Base-by-base conservation (phyloP, 805 yeast species). In the Candida corydali region DNA sequence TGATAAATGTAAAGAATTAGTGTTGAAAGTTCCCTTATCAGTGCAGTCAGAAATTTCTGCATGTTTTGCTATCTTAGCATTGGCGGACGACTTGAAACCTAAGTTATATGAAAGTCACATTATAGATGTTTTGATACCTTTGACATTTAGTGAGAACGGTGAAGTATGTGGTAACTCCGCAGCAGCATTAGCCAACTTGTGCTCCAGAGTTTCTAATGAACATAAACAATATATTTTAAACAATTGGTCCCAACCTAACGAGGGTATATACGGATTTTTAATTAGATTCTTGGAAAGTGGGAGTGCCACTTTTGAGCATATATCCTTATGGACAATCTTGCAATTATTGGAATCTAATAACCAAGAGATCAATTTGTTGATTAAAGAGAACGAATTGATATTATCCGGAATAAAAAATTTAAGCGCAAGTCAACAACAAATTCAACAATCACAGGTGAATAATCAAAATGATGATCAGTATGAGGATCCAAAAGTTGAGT, bases 151-250 rank as follows among this genome's bases (percentile, higher is more conserved):
- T 29, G 75, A 75, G 38, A 88, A 88, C 57, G 84, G 88, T 41
- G 98, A 94, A 63, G 97, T 93, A 12, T 93, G 96, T 59, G 98
- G 98, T 39, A 93, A 93, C 61, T 85, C 96, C 2, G 98, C 98
- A 11, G 98, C 98, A 25, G 98, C 98, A 2, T 73, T 93, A 47
- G 98, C 98, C 20, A 93, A 93, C 56, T 69, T 93, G 50, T 87
- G 96, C 48, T 88, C 97, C 4, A 79, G 96, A 62, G 86, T 91
- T 25, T 57, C 67, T 12, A 76, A 76, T 50, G 89, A 86, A 50
- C 89, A 89, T 60, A 74, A 80, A 41, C 67, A 63, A 37, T 80
- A 82, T 45, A 86, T 93, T 42, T 72, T 87, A 40, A 74, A 77
- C 37, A 75, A 80, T 46, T 93, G 97, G 94, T 68, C 75, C 16